Percentiles rank a stretch among this genome's conserved stretches.
Evolutionary conservation across 257 asterid genomes (phyloP).

Genomic region (Salvia hispanica): DNA sequence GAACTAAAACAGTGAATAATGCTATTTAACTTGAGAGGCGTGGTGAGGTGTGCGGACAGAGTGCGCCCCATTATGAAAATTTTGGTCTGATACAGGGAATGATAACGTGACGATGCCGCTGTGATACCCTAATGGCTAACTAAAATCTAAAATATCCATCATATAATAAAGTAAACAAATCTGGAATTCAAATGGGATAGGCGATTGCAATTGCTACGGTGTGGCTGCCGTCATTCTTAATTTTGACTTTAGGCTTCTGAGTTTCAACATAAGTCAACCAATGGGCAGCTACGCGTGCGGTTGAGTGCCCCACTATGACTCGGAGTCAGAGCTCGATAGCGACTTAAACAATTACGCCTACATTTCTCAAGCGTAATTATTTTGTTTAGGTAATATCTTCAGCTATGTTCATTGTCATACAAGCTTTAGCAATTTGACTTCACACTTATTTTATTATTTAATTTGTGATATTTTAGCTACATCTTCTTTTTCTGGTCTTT

Average conservation of each 20-base stretch:
- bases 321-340: constrained; percentile 73
- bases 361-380: constrained; percentile 44
- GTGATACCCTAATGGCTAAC: too few relatives aligned
- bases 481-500: not conserved
- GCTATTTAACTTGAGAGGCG: too few relatives aligned
- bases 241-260: not conserved
- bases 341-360: constrained; percentile 25
- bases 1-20: too few relatives aligned
- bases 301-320: constrained; percentile 38
- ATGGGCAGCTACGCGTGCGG: constrained; percentile 60
- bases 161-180: too few relatives aligned
- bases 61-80: too few relatives aligned
- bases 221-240: constrained; percentile 34
- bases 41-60: too few relatives aligned
- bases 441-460: not conserved
- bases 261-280: constrained; percentile 40
- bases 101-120: too few relatives aligned
- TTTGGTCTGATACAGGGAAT: too few relatives aligned
- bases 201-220: too few relatives aligned
- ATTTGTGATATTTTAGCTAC: not conserved
- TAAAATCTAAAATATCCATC: too few relatives aligned
- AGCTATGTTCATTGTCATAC: constrained; percentile 10
- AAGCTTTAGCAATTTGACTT: constrained; percentile 17
- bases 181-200: too few relatives aligned
- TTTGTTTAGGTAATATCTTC: constrained; percentile 8